A percentile compares a stretch with the other conserved stretches of the same genome.
Conservation (phyloP, 352 stramenopile species). For the Globisporangium acanthophoron region DNA sequence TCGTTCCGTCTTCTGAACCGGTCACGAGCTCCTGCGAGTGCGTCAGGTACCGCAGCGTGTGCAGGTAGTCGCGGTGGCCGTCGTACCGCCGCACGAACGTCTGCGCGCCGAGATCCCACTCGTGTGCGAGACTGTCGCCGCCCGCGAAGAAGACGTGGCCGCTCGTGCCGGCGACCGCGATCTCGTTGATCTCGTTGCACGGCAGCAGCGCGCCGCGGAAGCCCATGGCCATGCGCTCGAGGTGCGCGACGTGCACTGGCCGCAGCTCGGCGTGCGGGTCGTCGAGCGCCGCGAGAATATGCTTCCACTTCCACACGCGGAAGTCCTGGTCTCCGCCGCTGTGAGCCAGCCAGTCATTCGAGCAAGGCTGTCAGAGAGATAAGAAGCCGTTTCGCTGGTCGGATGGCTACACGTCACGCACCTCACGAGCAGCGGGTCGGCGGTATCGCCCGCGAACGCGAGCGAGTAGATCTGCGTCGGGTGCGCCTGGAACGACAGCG, state of each 20-base stretch:
- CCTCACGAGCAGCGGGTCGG: constrained; percentile 58
- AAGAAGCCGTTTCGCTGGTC: background rate
- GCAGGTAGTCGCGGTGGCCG: constrained; percentile 59
- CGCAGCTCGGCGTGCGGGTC: constrained; percentile 18
- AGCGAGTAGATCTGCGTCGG: constrained; percentile 72
- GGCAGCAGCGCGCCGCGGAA: constrained; percentile 54
- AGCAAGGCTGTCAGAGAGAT: background rate
- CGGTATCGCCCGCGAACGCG: constrained; percentile 48
- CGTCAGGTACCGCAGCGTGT: constrained; percentile 53
- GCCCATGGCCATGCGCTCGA: constrained; percentile 49
- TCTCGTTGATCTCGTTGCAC: constrained; percentile 62
- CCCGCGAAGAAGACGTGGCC: constrained; percentile 52
- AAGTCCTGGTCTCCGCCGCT: constrained; percentile 78
- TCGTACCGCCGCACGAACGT: constrained; percentile 47
- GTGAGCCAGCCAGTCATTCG: background rate
- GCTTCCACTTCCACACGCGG: constrained; percentile 67
- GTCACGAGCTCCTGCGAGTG: constrained; percentile 72
- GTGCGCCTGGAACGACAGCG: constrained; percentile 62
- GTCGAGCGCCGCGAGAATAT: constrained; percentile 43
- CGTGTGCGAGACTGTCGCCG: constrained; percentile 53
- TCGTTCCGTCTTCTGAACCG: constrained; percentile 58
- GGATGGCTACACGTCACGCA: constrained; percentile 8
- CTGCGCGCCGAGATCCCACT: constrained; percentile 50
- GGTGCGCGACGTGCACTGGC: constrained; percentile 42
- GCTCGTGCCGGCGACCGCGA: constrained; percentile 26